Percentiles rank a stretch among this genome's conserved stretches.
Conservation (phyloP, 768 basidiomycete species). For the Ramaria sp. region DNA sequence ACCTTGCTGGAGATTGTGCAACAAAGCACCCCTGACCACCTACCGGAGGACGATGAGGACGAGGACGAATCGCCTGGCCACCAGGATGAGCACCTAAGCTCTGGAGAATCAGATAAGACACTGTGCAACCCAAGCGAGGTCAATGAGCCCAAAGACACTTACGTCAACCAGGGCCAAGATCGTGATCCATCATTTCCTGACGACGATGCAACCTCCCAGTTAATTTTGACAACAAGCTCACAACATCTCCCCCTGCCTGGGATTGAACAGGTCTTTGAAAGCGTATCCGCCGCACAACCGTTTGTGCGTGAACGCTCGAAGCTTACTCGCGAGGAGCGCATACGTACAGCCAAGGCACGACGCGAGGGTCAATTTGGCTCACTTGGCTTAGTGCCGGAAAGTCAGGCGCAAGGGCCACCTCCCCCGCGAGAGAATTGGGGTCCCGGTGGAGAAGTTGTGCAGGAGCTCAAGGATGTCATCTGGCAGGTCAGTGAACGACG, state of each 20-base stretch:
- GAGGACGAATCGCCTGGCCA: slow-evolving; percentile 25
- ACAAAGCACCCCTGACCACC: neutral
- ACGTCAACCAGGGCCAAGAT: neutral
- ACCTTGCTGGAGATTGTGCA: neutral
- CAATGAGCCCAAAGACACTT: neutral
- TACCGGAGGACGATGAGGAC: slow-evolving; percentile 25
- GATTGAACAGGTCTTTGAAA: slow-evolving; percentile 78
- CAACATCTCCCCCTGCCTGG: slow-evolving; percentile 53
- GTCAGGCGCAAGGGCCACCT: neutral
- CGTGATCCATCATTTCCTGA: slow-evolving; percentile 1
- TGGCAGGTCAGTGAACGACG: slow-evolving; percentile 73
- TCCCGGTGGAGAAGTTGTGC: slow-evolving; percentile 69
- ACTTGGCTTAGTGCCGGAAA: neutral
- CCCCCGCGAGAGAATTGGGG: slow-evolving; percentile 36
- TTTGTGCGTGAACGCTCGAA: slow-evolving; percentile 53
- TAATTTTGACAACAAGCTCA: slow-evolving; percentile 40
- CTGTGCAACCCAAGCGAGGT: neutral
- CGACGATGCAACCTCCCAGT: slow-evolving; percentile 50
- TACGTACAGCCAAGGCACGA: slow-evolving; percentile 43
- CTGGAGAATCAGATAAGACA: slow-evolving; percentile 7
- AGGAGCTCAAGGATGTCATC: slow-evolving; percentile 79
- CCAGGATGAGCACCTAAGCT: slow-evolving; percentile 10
- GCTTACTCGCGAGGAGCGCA: slow-evolving; percentile 66
- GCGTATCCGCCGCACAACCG: slow-evolving; percentile 30
- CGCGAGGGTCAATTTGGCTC: slow-evolving; percentile 28